These are phyloP conservation scores for Atkinsonella texensis DNA, from an alignment of 2,329 filamentous ascomycete genomes.

Conservation along the genomic window DNA sequence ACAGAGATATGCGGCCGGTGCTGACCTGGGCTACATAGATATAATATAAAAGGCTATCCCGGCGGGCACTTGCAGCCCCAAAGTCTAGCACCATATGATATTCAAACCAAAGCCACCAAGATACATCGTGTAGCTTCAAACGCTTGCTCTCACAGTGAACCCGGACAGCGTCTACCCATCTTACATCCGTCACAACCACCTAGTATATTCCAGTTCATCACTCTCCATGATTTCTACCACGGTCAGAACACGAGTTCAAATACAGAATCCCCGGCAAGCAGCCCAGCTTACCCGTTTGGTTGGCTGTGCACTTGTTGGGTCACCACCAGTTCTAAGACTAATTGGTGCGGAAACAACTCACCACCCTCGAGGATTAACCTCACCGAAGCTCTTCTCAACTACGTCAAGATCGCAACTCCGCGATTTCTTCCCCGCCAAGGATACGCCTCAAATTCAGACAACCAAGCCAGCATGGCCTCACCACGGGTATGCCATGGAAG, in stretches of 20 bases:
- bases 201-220: background rate
- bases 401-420: conserved; percentile 32
- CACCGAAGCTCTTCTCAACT: conserved; percentile 34
- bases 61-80: background rate
- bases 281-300: conserved; percentile 11
- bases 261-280: conserved; percentile 13
- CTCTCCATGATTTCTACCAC: conserved; percentile 17
- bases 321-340: conserved; percentile 8
- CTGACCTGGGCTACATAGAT: too few species aligned
- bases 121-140: background rate
- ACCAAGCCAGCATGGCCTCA: conserved; percentile 59
- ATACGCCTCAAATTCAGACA: conserved; percentile 47
- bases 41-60: background rate
- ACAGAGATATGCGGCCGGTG: too few species aligned
- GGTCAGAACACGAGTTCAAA: conserved; percentile 10
- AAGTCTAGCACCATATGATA: background rate
- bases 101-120: background rate
- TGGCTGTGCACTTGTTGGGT: conserved; percentile 3
- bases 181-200: background rate
- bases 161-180: background rate
- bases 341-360: conserved; percentile 8
- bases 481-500: conserved; percentile 61
- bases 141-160: background rate
- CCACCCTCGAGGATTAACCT: background rate
- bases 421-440: conserved; percentile 52